phyloP scores from a whole-genome alignment of 352 stramenopile species.

The Phytophthora boehmeriae region DNA sequence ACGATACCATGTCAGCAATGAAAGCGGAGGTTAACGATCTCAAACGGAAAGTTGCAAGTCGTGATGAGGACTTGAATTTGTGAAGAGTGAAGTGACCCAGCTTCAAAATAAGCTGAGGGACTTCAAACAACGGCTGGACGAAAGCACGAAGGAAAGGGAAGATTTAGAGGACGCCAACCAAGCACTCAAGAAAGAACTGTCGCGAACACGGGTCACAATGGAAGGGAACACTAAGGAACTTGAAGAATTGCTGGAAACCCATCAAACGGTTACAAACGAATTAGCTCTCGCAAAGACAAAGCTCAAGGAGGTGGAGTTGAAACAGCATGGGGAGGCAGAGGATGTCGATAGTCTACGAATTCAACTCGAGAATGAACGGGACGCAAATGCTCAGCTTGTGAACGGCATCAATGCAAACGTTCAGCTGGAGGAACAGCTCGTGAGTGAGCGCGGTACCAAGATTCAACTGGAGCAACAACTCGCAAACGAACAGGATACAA shows the following conservation, averaged over 20 bases:
- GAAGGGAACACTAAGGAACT: conserved; percentile 21
- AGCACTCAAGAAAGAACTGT: conserved; percentile 43
- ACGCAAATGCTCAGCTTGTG: background rate
- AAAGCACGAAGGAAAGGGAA: conserved; percentile 32
- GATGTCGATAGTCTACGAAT: conserved; percentile 21
- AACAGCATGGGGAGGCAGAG: conserved; percentile 18
- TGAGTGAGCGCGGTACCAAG: conserved; percentile 26
- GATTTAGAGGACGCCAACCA: conserved; percentile 30
- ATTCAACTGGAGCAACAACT: conserved; percentile 19
- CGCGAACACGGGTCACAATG: conserved; percentile 20
- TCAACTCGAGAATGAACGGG: conserved; percentile 30
- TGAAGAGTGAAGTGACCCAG: conserved; percentile 22
- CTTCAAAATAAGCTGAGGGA: conserved; percentile 27
- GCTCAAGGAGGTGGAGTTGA: conserved; percentile 28
- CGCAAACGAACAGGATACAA: conserved; percentile 27
- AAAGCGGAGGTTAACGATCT: conserved; percentile 27
- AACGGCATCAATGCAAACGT: background rate
- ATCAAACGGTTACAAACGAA: conserved; percentile 27
- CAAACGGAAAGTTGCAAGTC: conserved; percentile 29
- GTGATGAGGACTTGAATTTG: conserved; percentile 25
- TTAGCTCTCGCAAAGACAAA: conserved; percentile 29
- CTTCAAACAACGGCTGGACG: conserved; percentile 27
- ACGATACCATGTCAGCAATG: conserved; percentile 25
- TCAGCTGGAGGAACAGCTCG: conserved; percentile 31
- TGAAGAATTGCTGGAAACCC: conserved; percentile 26